These are phyloP conservation scores for Chytridium lagenaria DNA, from an alignment of 371 early-diverging fungal genomes.

Conservation along the genomic window DNA sequence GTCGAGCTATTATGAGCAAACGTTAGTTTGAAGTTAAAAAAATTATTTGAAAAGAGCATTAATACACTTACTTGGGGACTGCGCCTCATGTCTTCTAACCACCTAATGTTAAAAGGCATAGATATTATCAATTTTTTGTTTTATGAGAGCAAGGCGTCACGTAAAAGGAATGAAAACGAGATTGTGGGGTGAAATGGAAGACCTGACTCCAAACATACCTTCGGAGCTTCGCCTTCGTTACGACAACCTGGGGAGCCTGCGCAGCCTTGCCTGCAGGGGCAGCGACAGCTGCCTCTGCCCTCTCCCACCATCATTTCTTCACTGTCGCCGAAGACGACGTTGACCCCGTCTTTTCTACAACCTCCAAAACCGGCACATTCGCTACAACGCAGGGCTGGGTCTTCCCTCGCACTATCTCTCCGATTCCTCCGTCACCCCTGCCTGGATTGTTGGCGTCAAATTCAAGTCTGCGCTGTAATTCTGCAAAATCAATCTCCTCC, in stretches of 20 bases:
- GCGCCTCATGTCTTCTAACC: slow-evolving; percentile 1
- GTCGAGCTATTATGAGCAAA: not conserved
- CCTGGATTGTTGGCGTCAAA: not conserved
- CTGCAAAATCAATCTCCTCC: slow-evolving; percentile 23
- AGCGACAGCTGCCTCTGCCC: not conserved
- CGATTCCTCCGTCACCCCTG: not conserved
- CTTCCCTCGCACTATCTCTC: not conserved
- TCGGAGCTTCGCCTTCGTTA: not conserved
- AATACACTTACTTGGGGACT: slow-evolving; percentile 16
- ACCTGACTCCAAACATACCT: no score
- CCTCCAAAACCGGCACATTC: not conserved
- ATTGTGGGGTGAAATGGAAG: no score
- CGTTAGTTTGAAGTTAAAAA: not conserved
- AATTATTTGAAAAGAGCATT: not conserved
- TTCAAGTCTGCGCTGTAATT: slow-evolving; percentile 9
- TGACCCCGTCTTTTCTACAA: not conserved
- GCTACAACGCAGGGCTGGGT: not conserved
- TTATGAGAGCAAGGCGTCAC: not conserved
- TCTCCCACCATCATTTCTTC: slow-evolving; percentile 6
- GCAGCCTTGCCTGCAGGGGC: not conserved
- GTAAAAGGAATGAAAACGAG: no score
- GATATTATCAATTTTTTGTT: not conserved
- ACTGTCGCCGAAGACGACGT: not conserved
- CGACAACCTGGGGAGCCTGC: not conserved
- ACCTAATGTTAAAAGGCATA: not conserved